Evolutionary conservation across 2,329 filamentous ascomycete genomes (phyloP), one percentile per base, ranked within the genome.

Genomic region (Eutypa lata): DNA sequence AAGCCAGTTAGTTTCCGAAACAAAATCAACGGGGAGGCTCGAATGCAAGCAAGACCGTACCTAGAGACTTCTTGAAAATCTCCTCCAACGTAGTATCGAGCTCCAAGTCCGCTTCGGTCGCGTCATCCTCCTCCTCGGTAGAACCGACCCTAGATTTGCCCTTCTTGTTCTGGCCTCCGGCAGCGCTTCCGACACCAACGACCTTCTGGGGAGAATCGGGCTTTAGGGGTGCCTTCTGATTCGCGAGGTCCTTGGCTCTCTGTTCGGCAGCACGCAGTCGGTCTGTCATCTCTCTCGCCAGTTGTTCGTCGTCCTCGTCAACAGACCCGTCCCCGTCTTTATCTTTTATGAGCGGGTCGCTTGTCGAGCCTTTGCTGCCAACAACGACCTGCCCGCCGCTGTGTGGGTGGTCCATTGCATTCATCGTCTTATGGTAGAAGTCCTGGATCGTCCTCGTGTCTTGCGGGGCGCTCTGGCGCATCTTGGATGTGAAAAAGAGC

Each of bases 21-120:
- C 31, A 19, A 18, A 5, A 33, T 18, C 28, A n/a, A 38, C 13
- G 11, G 14, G 31, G 52, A 13, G 11, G 7, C 42, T 38, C n/a
- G 24, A 44, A 21, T 50, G 21, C 22, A 31, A n/a, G 26, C 35
- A 46, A 75, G n/a, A n/a, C n/a, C 82, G 61, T 82, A 95, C 91
- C 87, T 16, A 93, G 91, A 3, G 90, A 86, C 66, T 86, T 88
- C 75, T 92, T 94, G 58, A 97, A 71, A 47, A 97, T 96, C 7
- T 72, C 70, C 64, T 91, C 88, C 57, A 97, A 72, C 69, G 91
- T 89, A 18, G 74, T 73, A 68, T 91, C 86, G 2, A 88, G 83
- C 51, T 85, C 79, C 51, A 82, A 78, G 50, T 87, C 65, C 28
- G 62, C 60, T 38, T 70, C 66, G 53, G 71, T 68, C 2, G 56